Conservation (phyloP, 2,329 filamentous ascomycete species). For the Purpureocillium takamizusanense region DNA sequence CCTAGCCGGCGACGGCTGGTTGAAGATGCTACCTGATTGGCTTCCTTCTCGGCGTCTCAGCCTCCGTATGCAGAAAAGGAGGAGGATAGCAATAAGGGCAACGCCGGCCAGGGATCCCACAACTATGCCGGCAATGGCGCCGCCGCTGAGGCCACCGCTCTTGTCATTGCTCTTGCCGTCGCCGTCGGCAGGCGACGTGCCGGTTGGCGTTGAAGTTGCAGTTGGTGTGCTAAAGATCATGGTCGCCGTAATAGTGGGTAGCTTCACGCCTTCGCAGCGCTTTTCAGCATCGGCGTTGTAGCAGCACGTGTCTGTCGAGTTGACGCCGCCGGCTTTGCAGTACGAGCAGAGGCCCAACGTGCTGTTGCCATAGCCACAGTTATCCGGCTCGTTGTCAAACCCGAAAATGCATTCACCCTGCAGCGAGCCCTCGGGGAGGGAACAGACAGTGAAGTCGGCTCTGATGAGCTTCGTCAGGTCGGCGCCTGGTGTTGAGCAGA, state of each 20-base stretch:
- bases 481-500: slow-evolving; percentile 59
- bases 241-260: slow-evolving; percentile 67
- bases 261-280: slow-evolving; percentile 64
- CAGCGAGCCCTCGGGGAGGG: slow-evolving; percentile 71
- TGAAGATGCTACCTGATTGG: slow-evolving; percentile 69
- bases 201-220: slow-evolving; percentile 23
- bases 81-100: slow-evolving; percentile 56
- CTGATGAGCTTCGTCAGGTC: slow-evolving; percentile 70
- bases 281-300: slow-evolving; percentile 67
- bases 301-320: slow-evolving; percentile 93
- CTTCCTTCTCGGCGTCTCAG: slow-evolving; percentile 46
- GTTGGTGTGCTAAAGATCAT: slow-evolving; percentile 48
- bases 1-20: slow-evolving; percentile 73
- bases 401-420: slow-evolving; percentile 68
- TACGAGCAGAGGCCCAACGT: slow-evolving; percentile 76
- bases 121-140: slow-evolving; percentile 83
- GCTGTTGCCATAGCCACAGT: slow-evolving; percentile 75
- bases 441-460: slow-evolving; percentile 86
- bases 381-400: slow-evolving; percentile 68
- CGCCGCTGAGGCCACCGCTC: slow-evolving; percentile 56
- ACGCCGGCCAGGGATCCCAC: slow-evolving; percentile 69
- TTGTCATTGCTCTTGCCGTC: slow-evolving; percentile 16
- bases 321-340: slow-evolving; percentile 73
- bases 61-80: slow-evolving; percentile 55
- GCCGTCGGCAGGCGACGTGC: slow-evolving; percentile 10